These are phyloP conservation scores for Pseudofabraea citricarpa DNA, from an alignment of 2,329 filamentous ascomycete species.

Conservation along the genomic window DNA sequence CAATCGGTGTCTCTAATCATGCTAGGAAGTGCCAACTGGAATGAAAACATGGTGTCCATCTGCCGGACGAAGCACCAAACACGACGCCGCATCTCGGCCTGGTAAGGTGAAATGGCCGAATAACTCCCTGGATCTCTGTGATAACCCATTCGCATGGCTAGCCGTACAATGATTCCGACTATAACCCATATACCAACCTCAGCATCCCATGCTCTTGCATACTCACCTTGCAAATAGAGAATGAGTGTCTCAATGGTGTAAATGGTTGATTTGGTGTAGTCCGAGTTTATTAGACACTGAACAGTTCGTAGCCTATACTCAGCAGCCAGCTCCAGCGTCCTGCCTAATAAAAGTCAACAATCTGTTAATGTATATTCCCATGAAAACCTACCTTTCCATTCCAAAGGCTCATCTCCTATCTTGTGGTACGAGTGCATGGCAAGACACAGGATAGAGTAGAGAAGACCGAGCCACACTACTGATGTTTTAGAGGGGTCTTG, in stretches of 20 bases:
- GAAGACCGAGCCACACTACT: conserved; percentile 72
- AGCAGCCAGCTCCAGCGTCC: conserved; percentile 51
- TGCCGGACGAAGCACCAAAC: conserved; percentile 69
- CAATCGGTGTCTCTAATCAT: conserved; percentile 73
- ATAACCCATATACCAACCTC: conserved; percentile 50
- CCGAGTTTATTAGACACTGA: conserved; percentile 70
- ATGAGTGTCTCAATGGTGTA: conserved; percentile 76
- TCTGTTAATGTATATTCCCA: conserved; percentile 29
- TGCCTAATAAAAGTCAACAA: conserved; percentile 17
- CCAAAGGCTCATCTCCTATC: conserved; percentile 73
- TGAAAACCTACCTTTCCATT: conserved; percentile 59
- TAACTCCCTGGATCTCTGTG: conserved; percentile 76
- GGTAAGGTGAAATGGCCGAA: conserved; percentile 64
- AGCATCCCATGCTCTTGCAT: conserved; percentile 67
- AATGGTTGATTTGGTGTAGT: conserved; percentile 70
- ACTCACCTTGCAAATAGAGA: conserved; percentile 72
- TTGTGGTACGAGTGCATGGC: conserved; percentile 76
- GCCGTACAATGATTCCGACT: conserved; percentile 46
- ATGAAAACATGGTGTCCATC: conserved; percentile 72
- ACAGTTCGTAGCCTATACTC: conserved; percentile 70
- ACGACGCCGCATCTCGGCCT: conserved; percentile 70
- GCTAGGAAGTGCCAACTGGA: conserved; percentile 54
- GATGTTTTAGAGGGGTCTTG: conserved; percentile 66
- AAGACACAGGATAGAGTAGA: conserved; percentile 72
- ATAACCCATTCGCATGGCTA: conserved; percentile 52